Conservation (phyloP, 371 early-diverging fungal genomes). For the Mortierella sp. region DNA sequence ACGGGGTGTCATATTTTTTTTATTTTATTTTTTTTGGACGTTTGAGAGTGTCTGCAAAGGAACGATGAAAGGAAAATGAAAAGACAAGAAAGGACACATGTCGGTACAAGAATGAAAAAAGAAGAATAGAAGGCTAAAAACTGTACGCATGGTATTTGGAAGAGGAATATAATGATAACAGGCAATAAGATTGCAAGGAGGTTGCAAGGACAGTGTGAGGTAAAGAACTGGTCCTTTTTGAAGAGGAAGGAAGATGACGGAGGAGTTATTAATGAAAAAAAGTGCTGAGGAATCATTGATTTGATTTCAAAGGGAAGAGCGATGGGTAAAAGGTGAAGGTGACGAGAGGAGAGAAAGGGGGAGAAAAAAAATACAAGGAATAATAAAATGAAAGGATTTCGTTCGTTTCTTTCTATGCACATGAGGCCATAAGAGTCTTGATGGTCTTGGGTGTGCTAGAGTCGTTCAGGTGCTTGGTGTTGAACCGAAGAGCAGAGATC, state of each 20-base stretch:
- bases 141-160: slow-evolving; percentile 3
- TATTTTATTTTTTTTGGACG: neutral
- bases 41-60: neutral
- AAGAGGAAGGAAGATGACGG: neutral
- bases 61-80: neutral
- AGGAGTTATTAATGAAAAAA: slow-evolving; percentile 12
- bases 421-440: slow-evolving; percentile 64
- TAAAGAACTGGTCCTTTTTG: neutral
- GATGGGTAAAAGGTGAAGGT: neutral
- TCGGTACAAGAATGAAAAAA: neutral
- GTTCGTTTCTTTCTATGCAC: slow-evolving; percentile 19
- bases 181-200: neutral
- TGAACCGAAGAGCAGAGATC: slow-evolving; percentile 82
- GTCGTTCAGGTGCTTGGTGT: slow-evolving; percentile 86
- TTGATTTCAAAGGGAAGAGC: neutral
- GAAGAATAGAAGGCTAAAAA: neutral
- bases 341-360: neutral
- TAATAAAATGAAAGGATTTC: neutral
- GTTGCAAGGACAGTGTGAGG: neutral
- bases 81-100: neutral
- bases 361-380: neutral
- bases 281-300: neutral
- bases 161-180: neutral
- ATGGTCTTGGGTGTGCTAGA: slow-evolving; percentile 83
- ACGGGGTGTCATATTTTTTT: neutral